A percentile compares a stretch with the other conserved stretches of the same genome.
Evolutionary conservation across 768 basidiomycete genomes (phyloP).

Genomic region (Tricholoma matsutake): DNA sequence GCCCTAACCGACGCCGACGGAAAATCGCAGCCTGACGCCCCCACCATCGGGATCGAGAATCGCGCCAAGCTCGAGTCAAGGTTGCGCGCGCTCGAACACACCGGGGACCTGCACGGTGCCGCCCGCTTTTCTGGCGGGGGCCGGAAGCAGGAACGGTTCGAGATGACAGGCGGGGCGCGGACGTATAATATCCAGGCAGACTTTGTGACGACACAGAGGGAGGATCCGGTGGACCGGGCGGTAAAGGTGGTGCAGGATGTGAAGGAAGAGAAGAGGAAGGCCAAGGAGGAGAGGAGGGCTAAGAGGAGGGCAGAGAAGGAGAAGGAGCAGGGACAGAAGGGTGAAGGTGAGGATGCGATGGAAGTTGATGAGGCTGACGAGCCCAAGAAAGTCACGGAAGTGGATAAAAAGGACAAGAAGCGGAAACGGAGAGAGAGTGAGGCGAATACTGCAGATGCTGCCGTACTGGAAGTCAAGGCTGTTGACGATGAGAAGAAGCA

Average conservation of each 20-base stretch:
- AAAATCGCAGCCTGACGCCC: slow-evolving; percentile 78
- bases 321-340: slow-evolving; percentile 32
- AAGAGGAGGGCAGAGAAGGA: slow-evolving; percentile 61
- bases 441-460: slow-evolving; percentile 32
- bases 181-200: slow-evolving; percentile 85
- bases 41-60: slow-evolving; percentile 89
- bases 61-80: slow-evolving; percentile 95
- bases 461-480: background rate
- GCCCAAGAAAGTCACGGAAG: slow-evolving; percentile 27
- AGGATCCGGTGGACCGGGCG: slow-evolving; percentile 72
- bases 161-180: slow-evolving; percentile 74
- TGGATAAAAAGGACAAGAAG: slow-evolving; percentile 44
- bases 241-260: slow-evolving; percentile 74
- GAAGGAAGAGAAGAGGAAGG: slow-evolving; percentile 82
- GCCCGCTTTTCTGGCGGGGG: slow-evolving; percentile 60
- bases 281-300: slow-evolving; percentile 74
- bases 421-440: slow-evolving; percentile 59
- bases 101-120: slow-evolving; percentile 69
- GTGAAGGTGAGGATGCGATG: slow-evolving; percentile 28
- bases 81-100: slow-evolving; percentile 82
- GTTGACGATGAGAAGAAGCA: background rate
- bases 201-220: slow-evolving; percentile 82
- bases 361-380: slow-evolving; percentile 53
- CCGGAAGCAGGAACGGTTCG: slow-evolving; percentile 76
- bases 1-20: slow-evolving; percentile 91